Evolutionary conservation across 208 protist genomes (phyloP).

Genomic region (Leishmania arabica): DNA sequence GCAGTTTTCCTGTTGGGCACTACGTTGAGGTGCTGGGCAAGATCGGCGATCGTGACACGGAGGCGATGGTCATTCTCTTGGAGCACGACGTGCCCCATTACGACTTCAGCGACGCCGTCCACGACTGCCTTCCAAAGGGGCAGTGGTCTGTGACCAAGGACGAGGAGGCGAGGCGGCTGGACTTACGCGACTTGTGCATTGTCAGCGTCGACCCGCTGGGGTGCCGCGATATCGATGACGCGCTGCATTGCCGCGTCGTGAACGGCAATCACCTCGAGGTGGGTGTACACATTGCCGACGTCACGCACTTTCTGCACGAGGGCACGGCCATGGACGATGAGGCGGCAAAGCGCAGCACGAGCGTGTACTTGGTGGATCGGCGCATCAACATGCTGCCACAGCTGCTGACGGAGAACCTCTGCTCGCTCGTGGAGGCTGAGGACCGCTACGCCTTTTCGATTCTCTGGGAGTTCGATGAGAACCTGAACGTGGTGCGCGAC

Average conservation of each 20-base stretch:
- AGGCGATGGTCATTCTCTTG: constrained; percentile 93
- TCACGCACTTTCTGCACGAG: constrained; percentile 95
- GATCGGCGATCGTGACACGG: constrained; percentile 94
- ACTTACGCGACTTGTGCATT: constrained; percentile 89
- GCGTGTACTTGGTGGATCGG: constrained; percentile 96
- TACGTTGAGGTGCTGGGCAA: constrained; percentile 93
- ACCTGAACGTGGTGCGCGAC: constrained; percentile 82
- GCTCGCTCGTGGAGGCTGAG: constrained; percentile 90
- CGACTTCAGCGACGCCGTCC: constrained; percentile 90
- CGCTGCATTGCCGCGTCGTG: constrained; percentile 83
- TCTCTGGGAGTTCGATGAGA: constrained; percentile 93
- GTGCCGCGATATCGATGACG: constrained; percentile 93
- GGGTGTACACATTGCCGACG: constrained; percentile 98
- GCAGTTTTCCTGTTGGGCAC: constrained; percentile 93
- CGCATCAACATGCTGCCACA: constrained; percentile 98
- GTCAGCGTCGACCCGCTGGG: constrained; percentile 96
- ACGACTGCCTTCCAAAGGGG: constrained; percentile 89
- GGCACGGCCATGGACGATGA: constrained; percentile 94
- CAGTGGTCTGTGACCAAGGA: constrained; percentile 84
- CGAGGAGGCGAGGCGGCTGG: constrained; percentile 72
- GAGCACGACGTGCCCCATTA: constrained; percentile 94
- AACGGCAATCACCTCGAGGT: constrained; percentile 90
- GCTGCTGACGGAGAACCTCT: constrained; percentile 95
- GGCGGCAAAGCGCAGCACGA: constrained; percentile 93
- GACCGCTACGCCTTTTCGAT: constrained; percentile 95